Evolutionary conservation across 139 green algal species (phyloP).

Genomic region (Micromonas pusilla): DNA sequence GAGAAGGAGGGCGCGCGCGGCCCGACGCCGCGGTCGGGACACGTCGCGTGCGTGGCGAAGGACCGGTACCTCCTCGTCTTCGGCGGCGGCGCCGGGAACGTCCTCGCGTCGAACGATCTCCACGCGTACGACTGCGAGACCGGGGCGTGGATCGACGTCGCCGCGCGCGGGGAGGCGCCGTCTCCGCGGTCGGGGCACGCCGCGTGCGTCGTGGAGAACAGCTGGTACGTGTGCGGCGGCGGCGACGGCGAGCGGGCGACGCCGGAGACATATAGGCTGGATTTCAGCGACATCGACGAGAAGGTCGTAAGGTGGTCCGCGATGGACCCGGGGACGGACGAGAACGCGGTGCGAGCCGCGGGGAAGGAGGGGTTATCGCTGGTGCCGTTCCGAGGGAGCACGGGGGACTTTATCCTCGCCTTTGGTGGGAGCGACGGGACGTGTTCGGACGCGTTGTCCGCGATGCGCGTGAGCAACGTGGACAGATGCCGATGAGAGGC

Average conservation of each 20-base stretch:
- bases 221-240: constrained; percentile 6
- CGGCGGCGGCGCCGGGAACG: not conserved
- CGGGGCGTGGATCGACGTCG: not conserved
- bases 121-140: not conserved
- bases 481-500: too few relatives aligned
- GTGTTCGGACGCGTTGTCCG: too few relatives aligned
- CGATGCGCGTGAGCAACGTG: too few relatives aligned
- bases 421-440: too few relatives aligned
- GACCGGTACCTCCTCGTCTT: not conserved
- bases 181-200: not conserved
- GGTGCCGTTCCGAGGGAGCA: too few relatives aligned
- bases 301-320: not conserved
- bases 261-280: not conserved
- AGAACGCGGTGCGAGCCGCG: too few relatives aligned
- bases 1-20: not conserved
- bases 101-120: not conserved
- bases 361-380: too few relatives aligned
- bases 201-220: not conserved
- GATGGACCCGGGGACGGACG: not conserved
- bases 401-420: too few relatives aligned
- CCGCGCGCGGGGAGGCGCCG: too few relatives aligned
- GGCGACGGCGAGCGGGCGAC: not conserved
- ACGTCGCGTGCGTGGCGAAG: not conserved
- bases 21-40: not conserved
- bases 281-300: not conserved